A percentile compares a stretch with the other conserved stretches of the same genome.
phyloP scores from a whole-genome alignment of 768 basidiomycete species.

The Termitomyces bulborhizus region DNA sequence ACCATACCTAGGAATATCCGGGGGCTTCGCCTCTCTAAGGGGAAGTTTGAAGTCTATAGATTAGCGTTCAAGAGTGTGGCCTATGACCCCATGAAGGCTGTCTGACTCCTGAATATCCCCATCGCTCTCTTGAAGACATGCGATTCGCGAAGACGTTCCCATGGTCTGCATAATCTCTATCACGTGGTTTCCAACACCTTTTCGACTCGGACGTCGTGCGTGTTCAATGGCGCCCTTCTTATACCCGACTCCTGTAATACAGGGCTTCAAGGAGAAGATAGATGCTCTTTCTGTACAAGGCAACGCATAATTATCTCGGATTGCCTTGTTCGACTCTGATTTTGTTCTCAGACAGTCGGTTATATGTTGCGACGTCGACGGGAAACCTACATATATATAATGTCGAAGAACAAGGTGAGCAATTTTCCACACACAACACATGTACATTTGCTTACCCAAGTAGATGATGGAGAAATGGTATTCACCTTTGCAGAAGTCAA shows the following conservation, averaged over 20 bases:
- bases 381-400: slow-evolving; percentile 53
- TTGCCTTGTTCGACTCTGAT: not conserved
- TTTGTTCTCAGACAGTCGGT: slow-evolving; percentile 38
- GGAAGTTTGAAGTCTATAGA: too few relatives aligned
- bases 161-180: too few relatives aligned
- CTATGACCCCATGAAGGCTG: not conserved
- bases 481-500: slow-evolving; percentile 54
- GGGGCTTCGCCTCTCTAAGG: not conserved
- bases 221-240: slow-evolving; percentile 27
- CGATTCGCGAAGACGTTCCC: too few relatives aligned
- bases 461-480: slow-evolving; percentile 24
- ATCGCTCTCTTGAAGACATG: too few relatives aligned
- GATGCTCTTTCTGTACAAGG: slow-evolving; percentile 40
- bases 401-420: slow-evolving; percentile 35
- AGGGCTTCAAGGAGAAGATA: slow-evolving; percentile 39
- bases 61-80: not conserved
- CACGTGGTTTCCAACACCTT: not conserved
- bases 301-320: slow-evolving; percentile 4
- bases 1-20: not conserved
- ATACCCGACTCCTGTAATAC: slow-evolving; percentile 20
- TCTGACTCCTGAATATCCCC: not conserved
- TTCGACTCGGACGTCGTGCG: not conserved
- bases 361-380: slow-evolving; percentile 58
- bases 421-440: not conserved
- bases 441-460: not conserved